Base-by-base conservation (phyloP, 305 asterid species). In the Striga hermonthica region DNA sequence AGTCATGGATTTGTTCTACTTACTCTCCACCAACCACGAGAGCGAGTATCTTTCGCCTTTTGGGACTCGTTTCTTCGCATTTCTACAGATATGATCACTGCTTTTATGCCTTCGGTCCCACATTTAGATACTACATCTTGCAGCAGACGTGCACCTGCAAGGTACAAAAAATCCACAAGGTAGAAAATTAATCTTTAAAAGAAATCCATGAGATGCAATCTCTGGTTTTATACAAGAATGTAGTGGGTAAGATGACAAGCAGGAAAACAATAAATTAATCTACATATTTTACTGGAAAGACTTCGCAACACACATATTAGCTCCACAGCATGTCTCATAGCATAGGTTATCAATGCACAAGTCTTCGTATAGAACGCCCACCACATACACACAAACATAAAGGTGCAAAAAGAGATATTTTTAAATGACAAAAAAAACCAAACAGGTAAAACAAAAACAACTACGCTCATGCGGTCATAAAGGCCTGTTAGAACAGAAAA, bases 11-110 rank as follows among this genome's bases (percentile, higher is more conserved):
- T 54, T 67, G 72, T 76, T 64, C 57, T 40, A 85, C 98, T 84
- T 82, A 92, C 98, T 80, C 88, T 82, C 98, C 98, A 92, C 98
- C 98, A 92, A 76, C 83, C 79, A 41, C 79, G 61, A 66, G 83
- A 64, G 59, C 97, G 94, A 74, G 72, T 71, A 72, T 84, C 84
- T 83, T 92, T 89, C 75, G 77, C 84, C 67, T 71, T 84, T 69
- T 89, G 96, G 63, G 97, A 87, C 75, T 92, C 97, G 10, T 72
- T 78, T 74, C 89, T 79, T 77, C 97, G 88, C 44, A 77, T 83
- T 77, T 81, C 77, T 13, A 82, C 81, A 70, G 96, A 80, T 65
- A 85, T 91, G 74, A 84, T 79, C 62, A 92, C 80, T 80, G 96
- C 96, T 79, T 82, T 79, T 68, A 87, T 73, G 71, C 91, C 98